These are phyloP conservation scores for Vaccinium corymbosum DNA, from an alignment of 148 eudicot genomes.

Conservation along the genomic window DNA sequence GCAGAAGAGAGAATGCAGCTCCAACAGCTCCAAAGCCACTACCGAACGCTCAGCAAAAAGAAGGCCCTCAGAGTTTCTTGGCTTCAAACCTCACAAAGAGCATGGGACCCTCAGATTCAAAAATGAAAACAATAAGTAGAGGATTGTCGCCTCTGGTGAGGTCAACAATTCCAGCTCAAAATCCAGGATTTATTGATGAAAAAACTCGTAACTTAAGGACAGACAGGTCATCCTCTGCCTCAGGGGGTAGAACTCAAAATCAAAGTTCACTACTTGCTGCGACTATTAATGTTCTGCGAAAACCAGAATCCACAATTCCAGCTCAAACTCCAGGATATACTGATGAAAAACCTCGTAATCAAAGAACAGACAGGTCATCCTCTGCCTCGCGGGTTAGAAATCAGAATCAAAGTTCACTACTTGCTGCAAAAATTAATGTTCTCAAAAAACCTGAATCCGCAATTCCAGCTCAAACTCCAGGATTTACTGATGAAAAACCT, in stretches of 20 bases:
- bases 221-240: slow-evolving; percentile 25
- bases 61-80: slow-evolving; percentile 17
- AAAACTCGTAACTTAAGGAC: slow-evolving; percentile 27
- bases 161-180: slow-evolving; percentile 16
- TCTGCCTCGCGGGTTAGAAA: slow-evolving; percentile 23
- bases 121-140: slow-evolving; percentile 26
- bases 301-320: background rate
- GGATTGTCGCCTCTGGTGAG: slow-evolving; percentile 32
- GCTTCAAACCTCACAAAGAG: slow-evolving; percentile 35
- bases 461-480: background rate
- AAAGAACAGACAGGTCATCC: slow-evolving; percentile 22
- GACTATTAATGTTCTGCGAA: background rate
- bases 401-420: background rate
- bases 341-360: slow-evolving; percentile 29
- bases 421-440: background rate
- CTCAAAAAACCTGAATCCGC: slow-evolving; percentile 13
- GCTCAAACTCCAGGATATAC: slow-evolving; percentile 15
- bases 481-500: slow-evolving; percentile 33
- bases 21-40: slow-evolving; percentile 9
- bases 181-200: slow-evolving; percentile 27
- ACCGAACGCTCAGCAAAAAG: slow-evolving; percentile 13
- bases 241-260: slow-evolving; percentile 16
- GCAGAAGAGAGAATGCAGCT: slow-evolving; percentile 14
- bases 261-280: slow-evolving; percentile 3
- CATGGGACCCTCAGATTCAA: slow-evolving; percentile 20